These are phyloP conservation scores for Suillus americanus DNA, from an alignment of 768 basidiomycete species.

Conservation along the genomic window DNA sequence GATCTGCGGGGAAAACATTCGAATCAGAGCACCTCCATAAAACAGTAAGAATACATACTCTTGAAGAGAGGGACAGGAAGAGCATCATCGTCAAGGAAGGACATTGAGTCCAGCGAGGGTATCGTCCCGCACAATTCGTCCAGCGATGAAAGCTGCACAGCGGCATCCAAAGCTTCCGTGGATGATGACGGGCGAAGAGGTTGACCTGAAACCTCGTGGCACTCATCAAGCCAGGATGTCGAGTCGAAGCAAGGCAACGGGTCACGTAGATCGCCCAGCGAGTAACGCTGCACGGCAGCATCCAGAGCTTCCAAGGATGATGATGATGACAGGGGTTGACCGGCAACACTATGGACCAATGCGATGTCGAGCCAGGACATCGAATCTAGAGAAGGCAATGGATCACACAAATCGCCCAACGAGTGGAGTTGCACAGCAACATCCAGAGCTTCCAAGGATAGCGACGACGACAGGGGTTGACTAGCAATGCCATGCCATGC, in stretches of 20 bases:
- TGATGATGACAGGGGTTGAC: background rate
- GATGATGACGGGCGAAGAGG: background rate
- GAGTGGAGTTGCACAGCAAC: background rate
- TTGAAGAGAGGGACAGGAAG: background rate
- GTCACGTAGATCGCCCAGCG: background rate
- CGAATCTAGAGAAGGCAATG: background rate
- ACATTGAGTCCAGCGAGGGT: background rate
- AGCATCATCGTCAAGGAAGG: background rate
- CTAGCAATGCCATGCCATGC: background rate
- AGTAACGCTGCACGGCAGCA: background rate
- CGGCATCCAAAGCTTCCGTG: background rate
- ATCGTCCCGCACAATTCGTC: background rate
- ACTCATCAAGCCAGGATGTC: conserved; percentile 2
- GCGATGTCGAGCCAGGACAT: background rate
- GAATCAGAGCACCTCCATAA: background rate
- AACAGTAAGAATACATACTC: background rate
- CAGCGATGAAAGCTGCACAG: background rate
- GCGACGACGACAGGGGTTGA: background rate
- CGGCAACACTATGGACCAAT: background rate
- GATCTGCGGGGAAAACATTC: background rate
- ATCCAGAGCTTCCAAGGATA: background rate
- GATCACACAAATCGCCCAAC: background rate
- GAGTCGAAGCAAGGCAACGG: background rate
- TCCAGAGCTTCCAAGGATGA: background rate
- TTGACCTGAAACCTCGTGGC: background rate